phyloP scores from a whole-genome alignment of 495 filamentous ascomycete genomes.

The Glutinoglossum americanum region DNA sequence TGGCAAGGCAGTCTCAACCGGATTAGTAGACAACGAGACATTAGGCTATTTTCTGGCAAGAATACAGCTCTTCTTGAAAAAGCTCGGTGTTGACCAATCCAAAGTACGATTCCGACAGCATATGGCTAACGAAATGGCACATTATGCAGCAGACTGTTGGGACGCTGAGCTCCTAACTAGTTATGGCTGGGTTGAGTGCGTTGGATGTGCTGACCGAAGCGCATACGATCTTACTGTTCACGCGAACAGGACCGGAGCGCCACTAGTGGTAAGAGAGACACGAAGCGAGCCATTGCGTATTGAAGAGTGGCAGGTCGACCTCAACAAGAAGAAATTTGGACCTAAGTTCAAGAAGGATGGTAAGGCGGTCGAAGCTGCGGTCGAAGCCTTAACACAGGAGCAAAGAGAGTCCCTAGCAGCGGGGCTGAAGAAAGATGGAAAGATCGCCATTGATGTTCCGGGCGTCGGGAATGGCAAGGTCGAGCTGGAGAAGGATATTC shows the following conservation, averaged over 20 bases:
- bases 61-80: slow-evolving; percentile 50
- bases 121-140: slow-evolving; percentile 67
- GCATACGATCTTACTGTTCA: slow-evolving; percentile 64
- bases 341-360: slow-evolving; percentile 64
- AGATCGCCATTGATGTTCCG: slow-evolving; percentile 42
- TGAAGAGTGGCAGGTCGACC: slow-evolving; percentile 51
- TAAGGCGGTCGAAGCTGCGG: slow-evolving; percentile 46
- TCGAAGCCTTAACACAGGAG: slow-evolving; percentile 46
- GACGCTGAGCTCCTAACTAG: slow-evolving; percentile 62
- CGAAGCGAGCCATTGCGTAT: slow-evolving; percentile 42
- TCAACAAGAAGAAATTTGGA: slow-evolving; percentile 72
- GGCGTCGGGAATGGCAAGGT: slow-evolving; percentile 41
- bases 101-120: slow-evolving; percentile 74
- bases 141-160: slow-evolving; percentile 73
- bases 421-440: slow-evolving; percentile 40
- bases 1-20: slow-evolving; percentile 45
- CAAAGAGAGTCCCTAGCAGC: slow-evolving; percentile 45
- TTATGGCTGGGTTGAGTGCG: slow-evolving; percentile 73
- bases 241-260: slow-evolving; percentile 59
- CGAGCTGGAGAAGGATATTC: slow-evolving; percentile 46
- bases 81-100: slow-evolving; percentile 42
- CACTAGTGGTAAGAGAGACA: slow-evolving; percentile 46
- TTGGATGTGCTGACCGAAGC: slow-evolving; percentile 65
- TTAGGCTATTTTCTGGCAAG: slow-evolving; percentile 73
- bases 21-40: slow-evolving; percentile 62